Evolutionary conservation across 208 protist genomes (phyloP), one percentile per base, ranked within the genome.

Genomic region (Leishmania amazonensis): DNA sequence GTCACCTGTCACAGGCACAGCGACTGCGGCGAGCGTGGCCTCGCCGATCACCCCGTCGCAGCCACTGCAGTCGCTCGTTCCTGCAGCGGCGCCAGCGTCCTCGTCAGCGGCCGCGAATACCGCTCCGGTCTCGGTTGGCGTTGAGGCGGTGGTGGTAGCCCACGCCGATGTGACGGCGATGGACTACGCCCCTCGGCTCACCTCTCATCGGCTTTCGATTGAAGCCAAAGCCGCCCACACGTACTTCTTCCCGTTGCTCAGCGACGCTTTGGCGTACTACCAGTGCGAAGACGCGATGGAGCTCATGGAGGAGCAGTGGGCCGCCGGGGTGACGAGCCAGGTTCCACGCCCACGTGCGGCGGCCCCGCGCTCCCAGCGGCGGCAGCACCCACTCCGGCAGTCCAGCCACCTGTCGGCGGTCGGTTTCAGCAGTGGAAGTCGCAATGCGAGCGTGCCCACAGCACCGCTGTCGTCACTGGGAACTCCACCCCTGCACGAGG

Each of bases 91-190:
- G 17, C 72, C 45, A 17, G 68, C 73, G 51, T 15, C 31, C 57
- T 38, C 60, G 31, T 38, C 60, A 5, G 40, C 6, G 75, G 60
- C 51, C 53, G 51, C 74, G 31, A 40, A 5, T 57, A 51, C 21
- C 72, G 1, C 42, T 3, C 38, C 28, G 28, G 35, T 38, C 3
- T 42, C 76, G 17, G 47, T 54, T 0, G 82, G 91, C 8, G 91
- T 96, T 6, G 94, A 97, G 83, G 92, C 89, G 17, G 78, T 97
- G 62, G 92, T 94, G 62, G 75, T 97, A 0, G 72, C 79, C 3
- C 91, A 96, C 65, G 85, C 80, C 2, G 90, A 95, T 75, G 54
- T 97, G 9, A 95, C 92, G 4, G 92, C 91, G 42, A 85, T 92
- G 67, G 94, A 97, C 87, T 95, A 94, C 58, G 83, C 79, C 21